These are phyloP conservation scores for Anthracocystis panici-leucophaei DNA, from an alignment of 1,284 basidiomycete genomes.

Conservation along the genomic window DNA sequence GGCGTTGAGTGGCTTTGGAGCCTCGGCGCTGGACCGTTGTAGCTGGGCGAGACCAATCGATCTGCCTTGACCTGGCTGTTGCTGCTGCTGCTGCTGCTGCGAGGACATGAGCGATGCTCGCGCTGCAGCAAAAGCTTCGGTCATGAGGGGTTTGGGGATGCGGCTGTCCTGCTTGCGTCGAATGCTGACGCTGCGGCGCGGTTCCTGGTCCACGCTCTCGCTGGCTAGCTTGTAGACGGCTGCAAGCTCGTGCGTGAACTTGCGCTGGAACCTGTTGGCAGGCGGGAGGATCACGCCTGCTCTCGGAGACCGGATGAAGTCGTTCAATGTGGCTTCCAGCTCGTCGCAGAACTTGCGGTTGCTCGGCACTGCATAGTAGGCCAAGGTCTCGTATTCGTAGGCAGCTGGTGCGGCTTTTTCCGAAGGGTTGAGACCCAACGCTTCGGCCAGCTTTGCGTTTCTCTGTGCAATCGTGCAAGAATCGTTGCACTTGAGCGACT, in stretches of 20 bases:
- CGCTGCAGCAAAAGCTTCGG: conserved; percentile 54
- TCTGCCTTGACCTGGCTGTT: conserved; percentile 16
- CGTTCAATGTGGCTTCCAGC: conserved; percentile 59
- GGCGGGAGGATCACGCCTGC: conserved; percentile 59
- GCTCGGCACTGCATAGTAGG: conserved; percentile 50
- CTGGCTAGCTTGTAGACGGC: conserved; percentile 55
- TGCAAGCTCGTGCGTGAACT: conserved; percentile 63
- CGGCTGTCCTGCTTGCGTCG: conserved; percentile 58
- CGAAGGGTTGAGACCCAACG: conserved; percentile 61
- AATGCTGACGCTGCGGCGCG: conserved; percentile 59
- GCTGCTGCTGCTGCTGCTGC: conserved; percentile 31
- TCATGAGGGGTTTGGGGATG: conserved; percentile 56
- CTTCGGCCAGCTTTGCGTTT: conserved; percentile 67
- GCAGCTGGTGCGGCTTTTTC: conserved; percentile 46
- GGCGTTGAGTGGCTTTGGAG: conserved; percentile 55
- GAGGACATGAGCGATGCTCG: conserved; percentile 33
- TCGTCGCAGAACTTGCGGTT: conserved; percentile 61
- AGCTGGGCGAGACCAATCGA: conserved; percentile 52
- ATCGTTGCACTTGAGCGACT: conserved; percentile 64
- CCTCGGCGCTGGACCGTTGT: conserved; percentile 34
- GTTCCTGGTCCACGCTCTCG: conserved; percentile 61
- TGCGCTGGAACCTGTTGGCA: conserved; percentile 53
- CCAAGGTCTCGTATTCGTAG: conserved; percentile 52
- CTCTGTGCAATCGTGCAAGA: conserved; percentile 65
- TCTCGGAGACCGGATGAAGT: conserved; percentile 65